Base-by-base conservation (phyloP, 2,329 filamentous ascomycete genomes). In the Fusarium algeriense region DNA sequence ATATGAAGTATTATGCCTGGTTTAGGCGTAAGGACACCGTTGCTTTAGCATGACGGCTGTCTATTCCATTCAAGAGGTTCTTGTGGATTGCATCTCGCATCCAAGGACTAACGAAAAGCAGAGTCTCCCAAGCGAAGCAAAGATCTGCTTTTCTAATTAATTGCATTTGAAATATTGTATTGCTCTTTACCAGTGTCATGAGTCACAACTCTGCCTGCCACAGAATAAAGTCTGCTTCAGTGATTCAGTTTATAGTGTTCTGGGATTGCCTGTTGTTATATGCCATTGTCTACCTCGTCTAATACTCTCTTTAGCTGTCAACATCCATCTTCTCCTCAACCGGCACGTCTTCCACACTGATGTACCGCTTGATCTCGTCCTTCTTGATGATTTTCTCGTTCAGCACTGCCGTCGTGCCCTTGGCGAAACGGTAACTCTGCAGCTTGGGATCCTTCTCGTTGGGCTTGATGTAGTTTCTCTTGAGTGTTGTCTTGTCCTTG, bases 341-440 rank as follows among this genome's bases (percentile, higher is more conserved):
- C 60, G 91, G 88, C 77, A 97, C 83, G 81, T 98, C 95, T 77
- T 97, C 91, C 64, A 99, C 92, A 34, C 92, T 97, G 64, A 98
- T 91, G 82, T 96, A 98, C 81, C 97, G 95, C 81, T 92, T 92
- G 78, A 99, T 92, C 78, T 99, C 94, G 81, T 95, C 92, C 86
- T 93, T 96, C 78, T 89, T 94, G 81, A 98, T 97, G 75, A 98
- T 88, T 88, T 97, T 97, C 87, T 99, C 93, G 82, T 97, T 96
- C 79, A 99, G 86, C 72, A 96, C 93, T 13, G 95, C 95, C 13
- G 97, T 99, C n/a, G 96, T 98, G 61, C 96, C 96, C 80, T 90
- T 90, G 75, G 87, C 86, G 86, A 98, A 99, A 77, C 89, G 89
- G 86, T 99, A 99, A 85, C 94, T 96, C 85, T 94, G 90, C 82